Conservation (phyloP, 1,284 basidiomycete species). For the Cutaneotrichosporon sp. region DNA sequence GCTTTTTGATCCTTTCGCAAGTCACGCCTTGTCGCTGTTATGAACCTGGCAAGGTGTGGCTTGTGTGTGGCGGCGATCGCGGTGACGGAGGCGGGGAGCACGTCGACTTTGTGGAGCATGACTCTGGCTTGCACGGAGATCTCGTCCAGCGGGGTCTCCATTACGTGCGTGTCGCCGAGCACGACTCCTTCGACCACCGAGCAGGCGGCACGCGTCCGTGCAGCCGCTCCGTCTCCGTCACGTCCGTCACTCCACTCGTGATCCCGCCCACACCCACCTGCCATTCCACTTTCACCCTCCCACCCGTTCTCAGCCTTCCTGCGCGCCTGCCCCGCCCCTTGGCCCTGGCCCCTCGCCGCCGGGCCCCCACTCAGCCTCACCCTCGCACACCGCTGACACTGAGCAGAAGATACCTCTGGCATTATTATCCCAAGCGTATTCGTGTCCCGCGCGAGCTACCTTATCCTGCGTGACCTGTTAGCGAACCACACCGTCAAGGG, state of each 20-base stretch:
- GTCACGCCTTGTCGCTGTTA: not conserved
- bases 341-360: not conserved
- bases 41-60: no score
- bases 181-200: not conserved
- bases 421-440: conserved; percentile 56
- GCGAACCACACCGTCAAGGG: conserved; percentile 29
- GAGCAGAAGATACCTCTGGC: conserved; percentile 52
- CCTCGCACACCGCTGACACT: not conserved
- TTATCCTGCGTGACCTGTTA: conserved; percentile 51
- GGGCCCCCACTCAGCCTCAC: no score
- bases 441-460: conserved; percentile 54
- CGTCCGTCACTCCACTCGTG: not conserved
- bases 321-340: not conserved
- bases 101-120: no score
- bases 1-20: no score
- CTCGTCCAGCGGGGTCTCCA: not conserved
- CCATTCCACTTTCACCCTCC: not conserved
- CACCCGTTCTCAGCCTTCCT: not conserved
- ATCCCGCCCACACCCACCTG: no score
- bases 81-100: not conserved
- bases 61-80: not conserved
- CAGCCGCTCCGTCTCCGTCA: not conserved
- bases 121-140: no score
- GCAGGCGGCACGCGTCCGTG: no score
- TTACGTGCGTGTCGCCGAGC: not conserved